These are phyloP conservation scores for Micromonas pusilla DNA, from an alignment of 139 green algal species.

Conservation along the genomic window DNA sequence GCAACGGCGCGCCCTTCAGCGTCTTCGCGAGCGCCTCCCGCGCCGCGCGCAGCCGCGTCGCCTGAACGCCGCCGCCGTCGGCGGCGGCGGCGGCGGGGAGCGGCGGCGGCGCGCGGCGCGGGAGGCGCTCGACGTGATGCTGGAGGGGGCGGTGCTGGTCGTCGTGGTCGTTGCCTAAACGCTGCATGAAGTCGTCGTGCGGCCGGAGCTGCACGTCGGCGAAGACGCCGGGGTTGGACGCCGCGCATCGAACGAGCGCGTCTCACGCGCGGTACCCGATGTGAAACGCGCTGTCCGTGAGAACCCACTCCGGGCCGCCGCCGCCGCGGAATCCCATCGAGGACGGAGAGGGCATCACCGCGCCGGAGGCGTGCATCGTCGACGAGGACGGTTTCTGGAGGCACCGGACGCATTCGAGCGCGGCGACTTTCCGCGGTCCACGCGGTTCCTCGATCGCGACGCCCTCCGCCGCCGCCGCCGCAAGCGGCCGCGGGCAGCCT, in stretches of 20 bases:
- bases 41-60: too few relatives aligned
- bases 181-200: conserved; percentile 26
- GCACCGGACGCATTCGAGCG: background rate
- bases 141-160: background rate
- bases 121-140: background rate
- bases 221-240: background rate
- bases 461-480: too few relatives aligned
- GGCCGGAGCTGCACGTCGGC: background rate
- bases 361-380: background rate
- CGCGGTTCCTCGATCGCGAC: background rate
- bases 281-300: conserved; percentile 18
- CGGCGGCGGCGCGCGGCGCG: too few relatives aligned
- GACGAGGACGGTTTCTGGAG: conserved; percentile 2
- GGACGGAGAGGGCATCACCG: background rate
- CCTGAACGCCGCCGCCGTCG: background rate
- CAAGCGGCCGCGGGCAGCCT: too few relatives aligned
- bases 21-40: too few relatives aligned
- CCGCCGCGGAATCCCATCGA: background rate
- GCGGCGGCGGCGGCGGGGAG: background rate
- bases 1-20: too few relatives aligned
- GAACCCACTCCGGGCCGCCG: conserved; percentile 3
- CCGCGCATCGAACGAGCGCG: background rate
- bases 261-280: background rate
- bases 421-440: background rate
- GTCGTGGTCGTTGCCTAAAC: background rate